Evolutionary conservation across 2,329 filamentous ascomycete species (phyloP), one percentile per base, ranked within the genome.

Genomic region (Colletotrichum sp.): DNA sequence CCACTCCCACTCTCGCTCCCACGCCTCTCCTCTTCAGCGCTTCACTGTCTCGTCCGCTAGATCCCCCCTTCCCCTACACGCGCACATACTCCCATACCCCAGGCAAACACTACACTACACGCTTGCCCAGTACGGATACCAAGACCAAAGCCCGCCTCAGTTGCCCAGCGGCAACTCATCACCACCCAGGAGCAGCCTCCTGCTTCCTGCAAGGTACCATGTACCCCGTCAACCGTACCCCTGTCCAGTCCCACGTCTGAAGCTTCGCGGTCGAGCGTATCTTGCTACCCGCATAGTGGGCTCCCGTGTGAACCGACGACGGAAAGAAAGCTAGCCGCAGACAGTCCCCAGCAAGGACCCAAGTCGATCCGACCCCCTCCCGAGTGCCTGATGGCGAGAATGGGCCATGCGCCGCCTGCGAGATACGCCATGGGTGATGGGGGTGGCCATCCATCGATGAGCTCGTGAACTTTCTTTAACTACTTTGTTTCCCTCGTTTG

Each of bases 401-500:
- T 69, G 36, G 65, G 71, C 66, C 67, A 77, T 71, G 74, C 71
- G 61, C 67, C 44, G 71, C n/a, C 55, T 61, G 49, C 30, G n/a
- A 70, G 25, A 63, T 16, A 39, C 25, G 34, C 75, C 75, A 63
- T 44, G 52, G 69, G 29, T n/a, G 32, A 63, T 63, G 61, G 65
- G n/a, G 34, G 55, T 67, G 52, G 59, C 36, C 62, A 52, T 61
- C 62, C 36, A 66, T 59, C 30, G 13, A 22, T 49, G 32, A 62
- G 62, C 67, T 44, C 32, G 65, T 44, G 59, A 75, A 71, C 66
- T 74, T 71, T 72, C 62, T 77, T 76, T 77, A 78, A 77, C 52
- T 79, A 68, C 71, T 62, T 69, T 63, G 65, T 77, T 76, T 78
- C 75, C 73, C 78, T 49, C n/a, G 4, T 79, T 82, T 81, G 81